Percentiles rank a stretch among this genome's conserved stretches.
Conservation (phyloP, 306 rosid genomes). For the Hippophae tibetana region DNA sequence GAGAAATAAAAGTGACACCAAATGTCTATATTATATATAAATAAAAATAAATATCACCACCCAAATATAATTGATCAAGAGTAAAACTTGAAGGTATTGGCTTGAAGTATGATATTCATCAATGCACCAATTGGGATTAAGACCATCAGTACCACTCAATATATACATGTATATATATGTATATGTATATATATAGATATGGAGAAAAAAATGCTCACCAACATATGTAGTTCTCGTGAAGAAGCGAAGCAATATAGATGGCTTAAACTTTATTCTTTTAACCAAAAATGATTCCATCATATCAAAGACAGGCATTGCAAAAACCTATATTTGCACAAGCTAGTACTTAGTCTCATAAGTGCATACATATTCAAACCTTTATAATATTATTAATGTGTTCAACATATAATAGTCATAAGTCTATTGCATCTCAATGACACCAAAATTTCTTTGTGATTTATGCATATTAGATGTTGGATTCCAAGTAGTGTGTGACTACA, state of each 20-base stretch:
- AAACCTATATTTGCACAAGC: slow-evolving; percentile 12
- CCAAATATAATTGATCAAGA: neutral
- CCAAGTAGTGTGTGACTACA: slow-evolving; percentile 6
- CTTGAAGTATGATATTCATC: slow-evolving; percentile 17
- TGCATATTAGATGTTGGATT: no score
- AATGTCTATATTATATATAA: no score
- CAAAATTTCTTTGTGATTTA: no score
- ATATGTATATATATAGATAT: no score
- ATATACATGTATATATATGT: no score
- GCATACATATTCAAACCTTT: no score
- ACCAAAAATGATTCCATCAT: slow-evolving; percentile 23
- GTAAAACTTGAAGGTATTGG: slow-evolving; percentile 19
- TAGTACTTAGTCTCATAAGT: neutral
- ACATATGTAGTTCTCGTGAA: slow-evolving; percentile 19
- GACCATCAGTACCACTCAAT: slow-evolving; percentile 11
- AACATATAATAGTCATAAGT: no score
- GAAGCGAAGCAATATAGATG: slow-evolving; percentile 24
- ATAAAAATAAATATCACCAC: no score
- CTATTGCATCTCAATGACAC: neutral
- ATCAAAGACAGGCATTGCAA: slow-evolving; percentile 34
- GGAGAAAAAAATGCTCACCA: no score
- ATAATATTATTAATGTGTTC: no score
- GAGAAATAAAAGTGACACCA: no score
- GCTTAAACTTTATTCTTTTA: slow-evolving; percentile 23
- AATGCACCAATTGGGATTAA: slow-evolving; percentile 22